phyloP scores from a whole-genome alignment of 805 yeast species.

The Yamadazyma olivae region DNA sequence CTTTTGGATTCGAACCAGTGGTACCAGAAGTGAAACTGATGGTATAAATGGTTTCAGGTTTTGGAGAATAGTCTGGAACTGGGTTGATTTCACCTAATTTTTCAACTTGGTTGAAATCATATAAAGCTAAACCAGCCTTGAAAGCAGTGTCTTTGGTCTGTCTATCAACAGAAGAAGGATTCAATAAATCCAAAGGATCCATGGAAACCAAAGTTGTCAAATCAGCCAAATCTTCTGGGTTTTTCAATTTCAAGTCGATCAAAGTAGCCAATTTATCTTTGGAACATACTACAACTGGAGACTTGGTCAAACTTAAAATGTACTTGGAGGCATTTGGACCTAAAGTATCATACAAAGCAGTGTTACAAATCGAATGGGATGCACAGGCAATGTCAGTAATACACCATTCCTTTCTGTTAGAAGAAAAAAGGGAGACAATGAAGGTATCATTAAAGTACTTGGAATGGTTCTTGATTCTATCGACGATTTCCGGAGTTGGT shows the following conservation, averaged over 20 bases:
- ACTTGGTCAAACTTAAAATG: conserved; percentile 57
- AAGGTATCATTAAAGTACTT: conserved; percentile 30
- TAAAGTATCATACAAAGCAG: conserved; percentile 36
- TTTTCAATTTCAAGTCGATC: conserved; percentile 24
- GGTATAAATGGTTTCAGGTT: conserved; percentile 49
- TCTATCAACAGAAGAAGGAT: conserved; percentile 16
- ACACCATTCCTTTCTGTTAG: conserved; percentile 66
- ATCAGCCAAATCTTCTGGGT: conserved; percentile 22
- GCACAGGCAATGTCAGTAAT: conserved; percentile 67
- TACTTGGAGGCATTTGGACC: conserved; percentile 58
- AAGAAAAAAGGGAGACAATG: conserved; percentile 53
- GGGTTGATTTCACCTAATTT: conserved; percentile 28
- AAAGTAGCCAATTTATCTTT: conserved; percentile 28
- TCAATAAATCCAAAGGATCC: conserved; percentile 34
- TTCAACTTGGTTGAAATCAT: conserved; percentile 31
- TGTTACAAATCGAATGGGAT: conserved; percentile 38
- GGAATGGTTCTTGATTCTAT: conserved; percentile 18
- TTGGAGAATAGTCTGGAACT: conserved; percentile 41
- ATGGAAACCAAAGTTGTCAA: conserved; percentile 36
- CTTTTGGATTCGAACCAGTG: conserved; percentile 67
- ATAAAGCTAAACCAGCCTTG: conserved; percentile 15
- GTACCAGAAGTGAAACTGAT: conserved; percentile 76
- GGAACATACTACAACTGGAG: conserved; percentile 46
- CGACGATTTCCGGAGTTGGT: conserved; percentile 18
- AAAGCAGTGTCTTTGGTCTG: conserved; percentile 19